These are phyloP conservation scores for Colletotrichum costaricense DNA, from an alignment of 2,329 filamentous ascomycete genomes.

Conservation along the genomic window DNA sequence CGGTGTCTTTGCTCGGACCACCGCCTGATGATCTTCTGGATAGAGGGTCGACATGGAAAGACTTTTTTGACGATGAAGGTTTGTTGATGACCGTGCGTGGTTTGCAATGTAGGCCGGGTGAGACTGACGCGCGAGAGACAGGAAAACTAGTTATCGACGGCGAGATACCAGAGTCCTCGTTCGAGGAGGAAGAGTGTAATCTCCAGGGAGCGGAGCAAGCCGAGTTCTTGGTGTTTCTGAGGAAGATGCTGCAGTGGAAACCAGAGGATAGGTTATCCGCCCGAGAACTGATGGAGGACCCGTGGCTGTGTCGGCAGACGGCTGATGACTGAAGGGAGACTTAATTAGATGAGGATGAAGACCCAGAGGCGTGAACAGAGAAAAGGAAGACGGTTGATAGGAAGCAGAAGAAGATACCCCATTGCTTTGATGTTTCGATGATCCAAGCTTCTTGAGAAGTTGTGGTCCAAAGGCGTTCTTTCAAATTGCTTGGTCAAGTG, in stretches of 20 bases:
- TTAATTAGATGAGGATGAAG: not conserved
- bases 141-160: conserved; percentile 3
- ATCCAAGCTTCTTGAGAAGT: not conserved
- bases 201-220: conserved; percentile 38
- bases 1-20: conserved; percentile 51
- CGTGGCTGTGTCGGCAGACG: conserved; percentile 19
- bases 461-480: not conserved
- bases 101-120: accelerated
- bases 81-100: not conserved
- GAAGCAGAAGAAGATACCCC: not conserved
- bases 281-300: conserved; percentile 27
- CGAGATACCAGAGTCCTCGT: conserved; percentile 23
- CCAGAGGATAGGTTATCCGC: conserved; percentile 40
- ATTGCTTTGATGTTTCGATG: not conserved
- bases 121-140: conserved; percentile 1
- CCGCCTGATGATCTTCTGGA: conserved; percentile 48
- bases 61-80: conserved; percentile 41
- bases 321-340: not conserved
- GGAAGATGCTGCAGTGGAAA: conserved; percentile 42
- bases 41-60: conserved; percentile 40
- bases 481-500: not conserved
- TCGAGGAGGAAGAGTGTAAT: conserved; percentile 24
- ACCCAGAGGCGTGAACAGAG: not conserved
- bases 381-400: not conserved
- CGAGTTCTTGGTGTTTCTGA: conserved; percentile 37